phyloP scores from a whole-genome alignment of 129 eudicot species.

The Flaveria ramosissima region DNA sequence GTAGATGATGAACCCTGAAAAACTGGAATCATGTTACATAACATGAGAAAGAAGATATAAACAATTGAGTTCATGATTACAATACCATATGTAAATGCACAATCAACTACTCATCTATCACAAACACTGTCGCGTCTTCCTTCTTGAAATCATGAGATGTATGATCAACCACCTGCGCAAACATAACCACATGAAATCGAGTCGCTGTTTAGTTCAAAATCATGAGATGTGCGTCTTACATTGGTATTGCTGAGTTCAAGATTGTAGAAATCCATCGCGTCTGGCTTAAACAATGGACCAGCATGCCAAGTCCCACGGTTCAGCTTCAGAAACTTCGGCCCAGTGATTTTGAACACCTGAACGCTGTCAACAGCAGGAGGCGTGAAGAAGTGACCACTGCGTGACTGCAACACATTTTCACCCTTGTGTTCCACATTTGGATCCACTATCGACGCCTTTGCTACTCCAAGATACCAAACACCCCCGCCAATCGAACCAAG shows the following conservation, averaged over 20 bases:
- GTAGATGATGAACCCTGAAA: too few species aligned
- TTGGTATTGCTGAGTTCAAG: constrained; percentile 88
- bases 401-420: constrained; percentile 46
- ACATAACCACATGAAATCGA: constrained; percentile 1
- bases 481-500: constrained; percentile 80
- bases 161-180: constrained; percentile 84
- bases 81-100: not conserved
- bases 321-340: constrained; percentile 82
- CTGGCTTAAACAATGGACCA: constrained; percentile 69
- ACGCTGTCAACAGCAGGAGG: constrained; percentile 77
- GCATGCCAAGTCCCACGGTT: constrained; percentile 96
- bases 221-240: constrained; percentile 44
- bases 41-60: not conserved
- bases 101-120: constrained; percentile 47
- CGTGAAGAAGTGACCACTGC: constrained; percentile 64
- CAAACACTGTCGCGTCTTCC: constrained; percentile 52
- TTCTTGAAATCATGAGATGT: constrained; percentile 62
- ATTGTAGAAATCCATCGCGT: constrained; percentile 81
- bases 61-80: not conserved
- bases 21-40: not conserved
- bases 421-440: constrained; percentile 37
- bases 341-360: constrained; percentile 60
- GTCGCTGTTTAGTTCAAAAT: too few species aligned
- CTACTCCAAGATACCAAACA: constrained; percentile 89
- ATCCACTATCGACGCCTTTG: constrained; percentile 71